These are phyloP conservation scores for Cryptococcus sp. DNA, from an alignment of 1,284 basidiomycete genomes.

Conservation along the genomic window DNA sequence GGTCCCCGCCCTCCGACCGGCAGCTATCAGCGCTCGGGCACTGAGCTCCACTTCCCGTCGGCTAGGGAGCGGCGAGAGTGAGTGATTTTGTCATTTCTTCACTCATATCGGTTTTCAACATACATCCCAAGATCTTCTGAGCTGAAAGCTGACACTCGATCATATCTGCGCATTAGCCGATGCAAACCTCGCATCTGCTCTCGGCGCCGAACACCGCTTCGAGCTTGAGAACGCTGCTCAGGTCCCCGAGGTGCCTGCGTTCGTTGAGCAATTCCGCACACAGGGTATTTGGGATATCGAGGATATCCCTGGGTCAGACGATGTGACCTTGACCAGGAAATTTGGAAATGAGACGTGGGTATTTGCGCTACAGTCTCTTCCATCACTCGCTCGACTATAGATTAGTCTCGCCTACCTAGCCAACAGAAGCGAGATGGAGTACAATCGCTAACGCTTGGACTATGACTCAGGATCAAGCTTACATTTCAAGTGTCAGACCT, in stretches of 20 bases:
- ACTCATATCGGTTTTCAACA: no score
- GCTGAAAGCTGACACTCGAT: background rate
- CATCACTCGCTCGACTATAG: no score
- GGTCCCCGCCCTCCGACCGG: slow-evolving; percentile 9
- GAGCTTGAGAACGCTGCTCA: slow-evolving; percentile 67
- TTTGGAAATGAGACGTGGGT: slow-evolving; percentile 90
- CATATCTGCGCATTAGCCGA: slow-evolving; percentile 19
- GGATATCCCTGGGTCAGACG: slow-evolving; percentile 74
- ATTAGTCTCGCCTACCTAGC: background rate
- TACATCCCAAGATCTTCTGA: background rate
- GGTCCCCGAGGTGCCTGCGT: slow-evolving; percentile 65
- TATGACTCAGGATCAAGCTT: slow-evolving; percentile 43
- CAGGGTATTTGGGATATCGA: slow-evolving; percentile 81
- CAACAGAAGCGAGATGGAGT: background rate
- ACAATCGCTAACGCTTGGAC: slow-evolving; percentile 5
- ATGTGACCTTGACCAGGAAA: slow-evolving; percentile 74
- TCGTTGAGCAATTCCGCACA: slow-evolving; percentile 72
- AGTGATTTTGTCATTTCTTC: slow-evolving; percentile 13
- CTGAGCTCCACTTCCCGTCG: slow-evolving; percentile 40
- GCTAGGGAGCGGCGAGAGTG: slow-evolving; percentile 47
- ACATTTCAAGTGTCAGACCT: slow-evolving; percentile 54
- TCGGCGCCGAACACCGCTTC: slow-evolving; percentile 80
- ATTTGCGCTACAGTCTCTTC: no score
- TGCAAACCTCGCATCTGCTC: slow-evolving; percentile 65
- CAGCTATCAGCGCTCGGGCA: slow-evolving; percentile 17